Base-by-base conservation (phyloP, 352 stramenopile genomes). In the Phytophthora hibernalis region DNA sequence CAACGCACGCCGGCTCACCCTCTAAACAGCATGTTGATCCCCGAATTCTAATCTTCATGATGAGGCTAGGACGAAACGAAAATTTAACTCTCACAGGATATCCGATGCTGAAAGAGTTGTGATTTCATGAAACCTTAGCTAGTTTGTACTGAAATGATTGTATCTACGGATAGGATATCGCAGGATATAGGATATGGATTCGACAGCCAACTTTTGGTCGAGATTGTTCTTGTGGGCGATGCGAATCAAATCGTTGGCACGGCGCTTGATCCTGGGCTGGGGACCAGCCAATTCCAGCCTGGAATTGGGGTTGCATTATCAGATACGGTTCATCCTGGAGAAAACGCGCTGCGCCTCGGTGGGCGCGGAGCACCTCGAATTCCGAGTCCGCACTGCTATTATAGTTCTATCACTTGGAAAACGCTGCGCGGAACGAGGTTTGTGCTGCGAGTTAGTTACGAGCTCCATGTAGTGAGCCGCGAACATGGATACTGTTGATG, bases 21-120 rank as follows among this genome's bases (percentile, higher is more conserved):
- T 74, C 54, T 74, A 62, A 74, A 63, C 66, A 74, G 22, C 28
- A 47, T 72, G 64, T 68, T 72, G 64, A 72, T 59, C 49, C n/a
- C 37, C 61, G 18, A 12, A 47, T 54, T 72, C 64, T 68, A 72
- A 72, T 54, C 64, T 60, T 18, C 21, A 54, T 68, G 64, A 64
- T 72, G 64, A 68, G 64, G 58, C 50, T n/a, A 20, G 37, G 28
- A 7, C 21, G 54, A 59, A 69, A 69, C 48, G 48, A 33, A 71
- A 30, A 66, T 53, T 66, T 1, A 0, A 16, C 7, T 49, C 5
- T 60, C 2, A 16, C 3, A 44, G 31, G 28, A 54, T n/a, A 60
- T 59, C 5, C 9, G 13, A 33, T 57, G 6, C 26, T 31, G 18
- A 3, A 53, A 3, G 26, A 7, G 11, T 20, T 2, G 1, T 15